phyloP scores from a whole-genome alignment of 1,284 basidiomycete genomes.

The Moesziomyces sp. region DNA sequence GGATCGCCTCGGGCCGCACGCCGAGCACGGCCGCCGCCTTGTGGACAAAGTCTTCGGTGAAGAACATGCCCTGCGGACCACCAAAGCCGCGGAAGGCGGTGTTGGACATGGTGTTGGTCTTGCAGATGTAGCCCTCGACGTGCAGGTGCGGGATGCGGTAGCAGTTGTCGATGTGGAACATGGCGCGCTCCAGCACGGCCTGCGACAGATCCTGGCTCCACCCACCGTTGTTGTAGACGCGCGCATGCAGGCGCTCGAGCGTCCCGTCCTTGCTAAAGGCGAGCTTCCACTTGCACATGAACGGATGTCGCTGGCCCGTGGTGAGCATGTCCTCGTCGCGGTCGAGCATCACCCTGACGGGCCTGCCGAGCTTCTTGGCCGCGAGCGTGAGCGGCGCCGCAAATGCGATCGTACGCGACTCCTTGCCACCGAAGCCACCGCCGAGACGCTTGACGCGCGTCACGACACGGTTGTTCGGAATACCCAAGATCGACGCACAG shows the following conservation, averaged over 20 bases:
- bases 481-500: conserved; percentile 65
- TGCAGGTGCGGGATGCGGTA: conserved; percentile 64
- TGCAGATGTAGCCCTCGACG: conserved; percentile 64
- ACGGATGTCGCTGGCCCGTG: conserved; percentile 68
- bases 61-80: conserved; percentile 68
- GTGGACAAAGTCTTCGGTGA: conserved; percentile 65
- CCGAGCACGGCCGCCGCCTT: conserved; percentile 65
- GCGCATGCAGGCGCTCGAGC: conserved; percentile 63
- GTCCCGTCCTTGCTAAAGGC: conserved; percentile 66
- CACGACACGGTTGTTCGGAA: conserved; percentile 66
- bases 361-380: conserved; percentile 63
- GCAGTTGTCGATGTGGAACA: conserved; percentile 67
- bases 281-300: conserved; percentile 65
- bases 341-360: conserved; percentile 68
- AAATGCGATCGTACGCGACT: conserved; percentile 55
- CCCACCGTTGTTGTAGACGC: conserved; percentile 68
- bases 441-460: conserved; percentile 66
- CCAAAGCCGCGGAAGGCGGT: conserved; percentile 69
- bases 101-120: conserved; percentile 69
- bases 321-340: conserved; percentile 68
- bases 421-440: conserved; percentile 68
- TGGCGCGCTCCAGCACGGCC: conserved; percentile 67
- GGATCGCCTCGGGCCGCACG: conserved; percentile 64
- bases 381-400: conserved; percentile 61
- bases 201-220: conserved; percentile 67